Percentiles rank a stretch among this genome's conserved stretches.
phyloP scores from a whole-genome alignment of 805 yeast genomes.

The Ascoidea asiatica region DNA sequence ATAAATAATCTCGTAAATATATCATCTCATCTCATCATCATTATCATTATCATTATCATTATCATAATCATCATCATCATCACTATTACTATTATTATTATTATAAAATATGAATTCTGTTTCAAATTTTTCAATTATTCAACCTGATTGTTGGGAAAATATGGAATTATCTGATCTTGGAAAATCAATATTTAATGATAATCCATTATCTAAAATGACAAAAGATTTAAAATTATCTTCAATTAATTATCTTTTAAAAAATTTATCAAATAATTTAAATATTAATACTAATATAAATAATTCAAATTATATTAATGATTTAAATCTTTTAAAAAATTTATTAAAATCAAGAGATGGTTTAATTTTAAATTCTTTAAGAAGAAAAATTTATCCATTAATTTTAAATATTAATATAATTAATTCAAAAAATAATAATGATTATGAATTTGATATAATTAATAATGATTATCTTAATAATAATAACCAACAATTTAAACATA shows the following conservation, averaged over 20 bases:
- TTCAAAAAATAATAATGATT: too few species aligned
- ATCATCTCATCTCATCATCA: conserved; percentile 9
- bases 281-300: too few species aligned
- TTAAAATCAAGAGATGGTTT: conserved; percentile 35
- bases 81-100: conserved; percentile 5
- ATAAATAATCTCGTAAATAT: too few species aligned
- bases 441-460: not conserved
- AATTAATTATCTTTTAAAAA: conserved; percentile 11
- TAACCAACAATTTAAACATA: conserved; percentile 12
- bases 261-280: conserved; percentile 21
- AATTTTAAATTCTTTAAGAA: conserved; percentile 25
- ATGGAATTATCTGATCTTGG: conserved; percentile 34
- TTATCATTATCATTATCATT: conserved; percentile 15
- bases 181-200: conserved; percentile 29
- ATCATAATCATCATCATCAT: conserved; percentile 6
- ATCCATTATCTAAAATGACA: conserved; percentile 26
- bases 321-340: conserved; percentile 17
- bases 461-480: not conserved
- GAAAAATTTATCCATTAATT: conserved; percentile 37
- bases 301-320: conserved; percentile 20
- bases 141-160: conserved; percentile 26
- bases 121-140: not conserved
- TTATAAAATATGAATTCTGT: not conserved
- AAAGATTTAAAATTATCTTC: conserved; percentile 18
- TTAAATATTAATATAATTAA: conserved; percentile 17